Conservation (phyloP, 768 basidiomycete genomes). For the Antrodiella citrinella region DNA sequence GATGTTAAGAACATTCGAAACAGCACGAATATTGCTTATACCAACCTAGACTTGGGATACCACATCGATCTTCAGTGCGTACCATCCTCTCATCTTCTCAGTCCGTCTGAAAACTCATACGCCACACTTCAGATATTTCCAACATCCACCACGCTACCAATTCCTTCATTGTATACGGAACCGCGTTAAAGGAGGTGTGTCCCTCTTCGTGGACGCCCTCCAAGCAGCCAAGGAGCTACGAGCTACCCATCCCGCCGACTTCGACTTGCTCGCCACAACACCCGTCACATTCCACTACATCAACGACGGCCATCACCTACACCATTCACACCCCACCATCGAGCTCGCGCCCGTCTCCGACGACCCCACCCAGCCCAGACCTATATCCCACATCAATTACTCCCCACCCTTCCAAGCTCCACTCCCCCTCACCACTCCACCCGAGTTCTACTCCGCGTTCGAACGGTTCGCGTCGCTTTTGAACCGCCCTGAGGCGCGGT, state of each 20-base stretch:
- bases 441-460: slow-evolving; percentile 56
- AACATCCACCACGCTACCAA: slow-evolving; percentile 87
- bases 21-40: slow-evolving; percentile 91
- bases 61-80: slow-evolving; percentile 90
- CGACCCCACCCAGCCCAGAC: slow-evolving; percentile 5
- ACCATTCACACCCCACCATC: slow-evolving; percentile 67
- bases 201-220: slow-evolving; percentile 81
- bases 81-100: neutral
- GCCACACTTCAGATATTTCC: slow-evolving; percentile 54
- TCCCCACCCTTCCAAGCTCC: slow-evolving; percentile 94
- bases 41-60: slow-evolving; percentile 76
- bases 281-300: slow-evolving; percentile 87
- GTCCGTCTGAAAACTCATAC: neutral
- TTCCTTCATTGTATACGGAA: slow-evolving; percentile 87
- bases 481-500: slow-evolving; percentile 42
- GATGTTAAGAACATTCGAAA: slow-evolving; percentile 71
- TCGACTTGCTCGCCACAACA: slow-evolving; percentile 47
- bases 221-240: slow-evolving; percentile 52
- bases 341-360: slow-evolving; percentile 34
- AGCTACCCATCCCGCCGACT: slow-evolving; percentile 38
- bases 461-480: slow-evolving; percentile 50
- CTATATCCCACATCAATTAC: slow-evolving; percentile 74
- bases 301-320: slow-evolving; percentile 82
- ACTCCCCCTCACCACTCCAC: slow-evolving; percentile 44
- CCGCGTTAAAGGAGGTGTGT: slow-evolving; percentile 73